Conservation (phyloP, 2,329 filamentous ascomycete species). For the Chaetomium sp. region DNA sequence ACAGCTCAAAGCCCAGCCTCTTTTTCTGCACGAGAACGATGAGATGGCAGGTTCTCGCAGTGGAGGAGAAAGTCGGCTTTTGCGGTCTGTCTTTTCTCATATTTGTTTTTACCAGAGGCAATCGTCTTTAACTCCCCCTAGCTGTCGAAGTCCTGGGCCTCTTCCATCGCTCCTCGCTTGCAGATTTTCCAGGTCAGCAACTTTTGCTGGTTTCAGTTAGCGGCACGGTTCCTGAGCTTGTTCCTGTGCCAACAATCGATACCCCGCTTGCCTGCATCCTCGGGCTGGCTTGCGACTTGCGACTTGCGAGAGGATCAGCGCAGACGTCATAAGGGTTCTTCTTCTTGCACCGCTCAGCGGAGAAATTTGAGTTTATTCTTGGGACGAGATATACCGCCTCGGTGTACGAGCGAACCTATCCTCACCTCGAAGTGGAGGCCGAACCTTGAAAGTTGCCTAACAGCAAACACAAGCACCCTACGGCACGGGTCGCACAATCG, state of each 20-base stretch:
- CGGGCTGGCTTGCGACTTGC: background rate
- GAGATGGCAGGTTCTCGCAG: background rate
- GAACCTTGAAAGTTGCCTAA: background rate
- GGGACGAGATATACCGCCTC: background rate
- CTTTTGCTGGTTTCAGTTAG: slow-evolving; percentile 2
- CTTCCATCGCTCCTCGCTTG: background rate
- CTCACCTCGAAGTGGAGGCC: background rate
- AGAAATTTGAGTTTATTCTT: background rate
- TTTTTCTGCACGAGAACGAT: background rate
- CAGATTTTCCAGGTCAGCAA: slow-evolving; percentile 2
- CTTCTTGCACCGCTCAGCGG: background rate
- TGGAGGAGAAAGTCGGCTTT: background rate
- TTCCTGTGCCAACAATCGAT: slow-evolving; percentile 17
- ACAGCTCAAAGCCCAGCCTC: background rate
- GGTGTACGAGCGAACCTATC: background rate
- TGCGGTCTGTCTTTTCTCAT: background rate
- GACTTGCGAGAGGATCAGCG: slow-evolving; percentile 1
- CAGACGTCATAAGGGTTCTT: slow-evolving; percentile 5
- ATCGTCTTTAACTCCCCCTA: background rate
- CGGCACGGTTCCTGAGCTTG: slow-evolving; percentile 10
- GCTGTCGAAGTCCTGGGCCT: background rate
- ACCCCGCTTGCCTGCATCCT: slow-evolving; percentile 14
- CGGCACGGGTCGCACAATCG: slow-evolving; percentile 1
- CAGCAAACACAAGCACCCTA: background rate
- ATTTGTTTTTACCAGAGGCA: background rate